phyloP scores from a whole-genome alignment of 2,329 filamentous ascomycete genomes.

The Colletotrichum orbiculare region DNA sequence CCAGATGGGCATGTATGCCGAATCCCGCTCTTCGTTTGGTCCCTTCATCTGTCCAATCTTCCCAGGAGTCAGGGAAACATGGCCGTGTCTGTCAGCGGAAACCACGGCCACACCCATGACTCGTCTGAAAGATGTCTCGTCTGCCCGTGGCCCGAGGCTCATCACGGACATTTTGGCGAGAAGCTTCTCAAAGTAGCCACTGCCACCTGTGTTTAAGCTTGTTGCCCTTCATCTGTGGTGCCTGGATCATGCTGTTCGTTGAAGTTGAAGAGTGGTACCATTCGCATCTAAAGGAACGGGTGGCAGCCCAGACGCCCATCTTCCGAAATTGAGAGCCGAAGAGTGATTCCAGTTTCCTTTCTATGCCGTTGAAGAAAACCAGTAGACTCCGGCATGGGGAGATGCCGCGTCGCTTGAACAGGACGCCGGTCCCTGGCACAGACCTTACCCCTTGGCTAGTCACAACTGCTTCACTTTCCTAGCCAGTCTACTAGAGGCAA shows the following conservation, averaged over 20 bases:
- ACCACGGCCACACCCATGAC: conserved; percentile 26
- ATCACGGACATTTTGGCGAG: conserved; percentile 15
- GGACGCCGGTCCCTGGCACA: too few relatives aligned
- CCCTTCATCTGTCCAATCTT: not conserved
- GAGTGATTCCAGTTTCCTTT: not conserved
- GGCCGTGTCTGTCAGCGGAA: conserved; percentile 6
- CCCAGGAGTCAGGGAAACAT: not conserved
- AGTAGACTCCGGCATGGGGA: not conserved
- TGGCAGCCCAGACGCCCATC: conserved; percentile 26
- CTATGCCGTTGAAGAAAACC: not conserved
- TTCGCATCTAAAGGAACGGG: conserved; percentile 21
- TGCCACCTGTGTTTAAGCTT: not conserved
- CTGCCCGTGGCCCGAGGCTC: conserved; percentile 3
- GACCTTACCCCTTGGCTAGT: too few relatives aligned
- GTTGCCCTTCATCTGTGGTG: conserved; percentile 5
- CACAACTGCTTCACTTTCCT: too few relatives aligned
- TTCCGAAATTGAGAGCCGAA: conserved; percentile 9
- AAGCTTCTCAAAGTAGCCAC: conserved; percentile 6
- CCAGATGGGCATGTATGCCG: conserved; percentile 1
- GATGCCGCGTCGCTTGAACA: not conserved
- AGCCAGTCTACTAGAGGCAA: too few relatives aligned
- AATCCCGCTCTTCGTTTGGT: not conserved
- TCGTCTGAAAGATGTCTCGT: conserved; percentile 21
- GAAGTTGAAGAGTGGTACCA: not conserved
- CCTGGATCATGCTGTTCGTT: not conserved